phyloP scores from a whole-genome alignment of 306 rosid species.

The Vigna unguiculata region DNA sequence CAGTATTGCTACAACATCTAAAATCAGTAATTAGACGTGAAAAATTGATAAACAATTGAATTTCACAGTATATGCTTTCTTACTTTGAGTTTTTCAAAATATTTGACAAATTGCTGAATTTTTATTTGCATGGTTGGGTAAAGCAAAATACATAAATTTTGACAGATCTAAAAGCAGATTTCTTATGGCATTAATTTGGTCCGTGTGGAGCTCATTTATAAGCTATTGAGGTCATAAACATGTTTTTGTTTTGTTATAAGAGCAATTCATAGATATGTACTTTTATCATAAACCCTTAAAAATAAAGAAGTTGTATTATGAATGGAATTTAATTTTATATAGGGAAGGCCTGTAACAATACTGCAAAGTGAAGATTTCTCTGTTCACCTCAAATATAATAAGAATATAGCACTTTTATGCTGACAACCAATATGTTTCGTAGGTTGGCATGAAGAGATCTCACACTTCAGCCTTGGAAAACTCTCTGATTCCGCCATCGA shows the following conservation, averaged over 20 bases:
- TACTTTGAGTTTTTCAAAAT: background rate
- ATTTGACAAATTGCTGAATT: background rate
- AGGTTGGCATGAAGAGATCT: slow-evolving; percentile 53
- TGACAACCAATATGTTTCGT: background rate
- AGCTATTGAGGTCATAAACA: too few relatives aligned
- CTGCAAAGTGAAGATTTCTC: background rate
- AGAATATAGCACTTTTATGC: background rate
- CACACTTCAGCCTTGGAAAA: slow-evolving; percentile 47
- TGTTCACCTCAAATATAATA: background rate
- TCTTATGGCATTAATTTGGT: slow-evolving; percentile 15
- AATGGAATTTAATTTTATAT: background rate
- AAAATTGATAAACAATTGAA: background rate
- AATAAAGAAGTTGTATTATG: background rate
- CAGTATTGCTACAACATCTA: background rate
- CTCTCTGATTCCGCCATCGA: slow-evolving; percentile 45
- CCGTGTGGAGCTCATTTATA: background rate
- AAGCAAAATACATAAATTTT: background rate
- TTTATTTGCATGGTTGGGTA: background rate
- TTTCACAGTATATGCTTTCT: background rate
- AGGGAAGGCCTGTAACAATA: background rate
- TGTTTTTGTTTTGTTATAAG: background rate
- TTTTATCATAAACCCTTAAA: background rate
- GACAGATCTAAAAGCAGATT: slow-evolving; percentile 4
- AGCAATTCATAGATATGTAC: background rate
- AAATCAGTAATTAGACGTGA: background rate